These are phyloP conservation scores for Aureobasidium sp. DNA, from an alignment of 2,329 filamentous ascomycete species.

Conservation along the genomic window DNA sequence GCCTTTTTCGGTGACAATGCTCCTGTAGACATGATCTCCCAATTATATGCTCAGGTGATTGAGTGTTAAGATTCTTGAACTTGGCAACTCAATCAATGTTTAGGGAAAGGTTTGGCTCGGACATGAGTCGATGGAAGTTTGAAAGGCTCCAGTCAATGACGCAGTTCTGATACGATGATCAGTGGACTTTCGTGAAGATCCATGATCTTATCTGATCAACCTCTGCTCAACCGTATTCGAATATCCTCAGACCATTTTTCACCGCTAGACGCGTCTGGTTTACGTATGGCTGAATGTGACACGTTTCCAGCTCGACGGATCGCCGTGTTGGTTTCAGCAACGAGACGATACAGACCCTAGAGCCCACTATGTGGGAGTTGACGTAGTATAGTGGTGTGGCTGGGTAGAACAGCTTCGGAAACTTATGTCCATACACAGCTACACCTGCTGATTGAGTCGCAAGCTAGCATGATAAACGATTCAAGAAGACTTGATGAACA, in stretches of 20 bases:
- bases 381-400: too few species aligned
- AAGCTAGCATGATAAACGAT: background rate
- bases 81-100: background rate
- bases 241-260: slow-evolving; percentile 2
- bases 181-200: background rate
- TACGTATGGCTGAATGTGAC: background rate
- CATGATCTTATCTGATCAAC: background rate
- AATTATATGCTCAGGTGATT: background rate
- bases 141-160: background rate
- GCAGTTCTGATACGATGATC: background rate
- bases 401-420: background rate
- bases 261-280: background rate
- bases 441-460: background rate
- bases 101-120: background rate
- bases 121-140: background rate
- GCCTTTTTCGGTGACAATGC: slow-evolving; percentile 21
- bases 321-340: background rate
- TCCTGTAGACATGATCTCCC: slow-evolving; percentile 16
- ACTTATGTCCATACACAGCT: background rate
- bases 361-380: background rate
- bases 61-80: background rate
- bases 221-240: background rate
- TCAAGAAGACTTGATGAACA: background rate
- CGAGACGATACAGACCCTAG: background rate
- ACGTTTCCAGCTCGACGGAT: background rate